These are phyloP conservation scores for Aspergillus felis DNA, from an alignment of 2,329 filamentous ascomycete species.

Conservation along the genomic window DNA sequence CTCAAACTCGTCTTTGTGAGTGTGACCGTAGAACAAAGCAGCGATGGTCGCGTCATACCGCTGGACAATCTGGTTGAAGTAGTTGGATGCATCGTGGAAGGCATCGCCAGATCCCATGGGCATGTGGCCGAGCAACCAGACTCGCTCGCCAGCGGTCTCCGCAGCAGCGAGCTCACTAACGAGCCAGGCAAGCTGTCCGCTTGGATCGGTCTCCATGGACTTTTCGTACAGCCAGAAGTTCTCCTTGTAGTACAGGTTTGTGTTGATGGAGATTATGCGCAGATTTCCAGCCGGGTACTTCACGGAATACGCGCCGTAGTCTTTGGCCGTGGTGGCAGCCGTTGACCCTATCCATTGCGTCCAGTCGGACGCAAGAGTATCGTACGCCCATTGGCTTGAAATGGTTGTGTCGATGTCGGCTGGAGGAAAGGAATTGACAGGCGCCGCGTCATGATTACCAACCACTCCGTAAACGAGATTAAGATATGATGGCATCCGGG, in stretches of 20 bases:
- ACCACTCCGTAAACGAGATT: conserved; percentile 50
- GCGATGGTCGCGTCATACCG: too few species aligned
- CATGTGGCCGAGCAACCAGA: conserved; percentile 57
- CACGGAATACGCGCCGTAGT: conserved; percentile 51
- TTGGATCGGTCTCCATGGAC: conserved; percentile 49
- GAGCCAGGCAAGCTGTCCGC: conserved; percentile 51
- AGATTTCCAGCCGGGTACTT: conserved; percentile 47
- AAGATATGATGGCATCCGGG: conserved; percentile 40
- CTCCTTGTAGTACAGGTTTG: conserved; percentile 48
- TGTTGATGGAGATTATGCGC: conserved; percentile 47
- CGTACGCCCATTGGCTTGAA: conserved; percentile 51
- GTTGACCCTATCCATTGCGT: conserved; percentile 45
- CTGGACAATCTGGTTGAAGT: too few species aligned
- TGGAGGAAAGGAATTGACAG: conserved; percentile 49
- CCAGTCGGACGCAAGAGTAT: conserved; percentile 48
- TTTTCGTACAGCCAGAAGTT: conserved; percentile 55
- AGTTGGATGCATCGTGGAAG: too few species aligned
- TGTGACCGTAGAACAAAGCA: too few species aligned
- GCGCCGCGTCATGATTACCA: conserved; percentile 55
- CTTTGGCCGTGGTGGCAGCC: conserved; percentile 31
- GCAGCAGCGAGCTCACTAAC: conserved; percentile 50
- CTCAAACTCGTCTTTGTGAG: too few species aligned
- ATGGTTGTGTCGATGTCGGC: conserved; percentile 36
- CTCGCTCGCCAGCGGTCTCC: conserved; percentile 50
- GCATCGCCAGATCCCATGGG: conserved; percentile 39